Conservation (phyloP, 306 rosid species). For the Corylus heterophylla region DNA sequence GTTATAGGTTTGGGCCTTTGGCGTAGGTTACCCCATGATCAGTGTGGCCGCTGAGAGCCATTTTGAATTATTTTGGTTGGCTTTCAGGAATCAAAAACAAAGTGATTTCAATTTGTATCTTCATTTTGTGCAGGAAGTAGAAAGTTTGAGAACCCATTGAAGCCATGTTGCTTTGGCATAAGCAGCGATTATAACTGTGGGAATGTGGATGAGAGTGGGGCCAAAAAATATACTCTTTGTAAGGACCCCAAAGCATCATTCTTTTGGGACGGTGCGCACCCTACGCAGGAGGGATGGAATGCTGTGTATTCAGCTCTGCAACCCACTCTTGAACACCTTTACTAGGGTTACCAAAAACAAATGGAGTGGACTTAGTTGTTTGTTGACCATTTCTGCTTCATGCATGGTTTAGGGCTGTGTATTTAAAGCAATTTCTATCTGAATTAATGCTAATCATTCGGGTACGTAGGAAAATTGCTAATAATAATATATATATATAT, state of each 20-base stretch:
- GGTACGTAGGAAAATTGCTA: too few relatives aligned
- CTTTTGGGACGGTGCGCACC: slow-evolving; percentile 87
- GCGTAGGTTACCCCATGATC: background rate
- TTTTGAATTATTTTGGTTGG: background rate
- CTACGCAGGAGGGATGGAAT: slow-evolving; percentile 79
- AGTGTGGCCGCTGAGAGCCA: background rate
- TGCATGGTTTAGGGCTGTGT: background rate
- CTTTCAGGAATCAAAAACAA: background rate
- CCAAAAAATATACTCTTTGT: slow-evolving; percentile 61
- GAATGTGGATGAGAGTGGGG: slow-evolving; percentile 46
- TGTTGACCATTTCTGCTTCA: background rate
- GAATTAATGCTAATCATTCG: too few relatives aligned
- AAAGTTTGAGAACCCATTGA: slow-evolving; percentile 50
- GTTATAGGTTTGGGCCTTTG: background rate
- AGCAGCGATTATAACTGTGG: slow-evolving; percentile 59
- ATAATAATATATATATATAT: too few relatives aligned
- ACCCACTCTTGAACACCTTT: slow-evolving; percentile 33
- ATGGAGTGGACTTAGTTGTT: background rate
- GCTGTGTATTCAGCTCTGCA: slow-evolving; percentile 56
- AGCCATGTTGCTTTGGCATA: slow-evolving; percentile 75
- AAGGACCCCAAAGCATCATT: slow-evolving; percentile 58
- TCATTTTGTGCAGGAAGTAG: slow-evolving; percentile 5
- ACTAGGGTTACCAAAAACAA: background rate
- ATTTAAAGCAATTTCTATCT: too few relatives aligned
- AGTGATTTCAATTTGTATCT: background rate